Percentiles rank a stretch among this genome's conserved stretches.
phyloP scores from a whole-genome alignment of 2,329 filamentous ascomycete genomes.

The Neopestalotiopsis rosae region DNA sequence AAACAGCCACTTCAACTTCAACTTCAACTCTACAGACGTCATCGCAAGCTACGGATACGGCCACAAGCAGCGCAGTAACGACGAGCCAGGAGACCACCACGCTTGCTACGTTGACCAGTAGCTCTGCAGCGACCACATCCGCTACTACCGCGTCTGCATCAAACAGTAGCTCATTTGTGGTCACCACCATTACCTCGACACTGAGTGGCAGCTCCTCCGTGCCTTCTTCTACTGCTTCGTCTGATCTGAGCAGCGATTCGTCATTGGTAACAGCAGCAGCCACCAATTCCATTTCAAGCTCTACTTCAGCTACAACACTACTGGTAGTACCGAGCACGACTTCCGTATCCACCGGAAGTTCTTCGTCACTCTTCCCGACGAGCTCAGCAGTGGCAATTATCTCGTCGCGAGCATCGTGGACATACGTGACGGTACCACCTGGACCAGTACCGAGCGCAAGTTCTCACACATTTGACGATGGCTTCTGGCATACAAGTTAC shows the following conservation, averaged over 20 bases:
- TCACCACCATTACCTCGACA: background rate
- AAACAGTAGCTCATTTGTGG: background rate
- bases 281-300: background rate
- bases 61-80: background rate
- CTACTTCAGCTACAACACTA: conserved; percentile 7
- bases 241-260: background rate
- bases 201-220: background rate
- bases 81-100: background rate
- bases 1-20: background rate
- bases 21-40: background rate
- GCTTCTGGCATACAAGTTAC: conserved; percentile 21
- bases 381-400: background rate
- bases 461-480: conserved; percentile 20
- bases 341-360: background rate
- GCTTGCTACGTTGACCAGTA: background rate
- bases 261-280: background rate
- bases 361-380: background rate
- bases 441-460: conserved; percentile 7
- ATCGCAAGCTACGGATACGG: background rate
- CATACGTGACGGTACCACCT: background rate
- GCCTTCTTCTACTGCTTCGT: background rate
- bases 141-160: background rate
- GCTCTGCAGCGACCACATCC: background rate
- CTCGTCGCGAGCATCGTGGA: background rate
- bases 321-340: background rate